Conservation (phyloP, 1,284 basidiomycete species). For the Puccinia horiana region DNA sequence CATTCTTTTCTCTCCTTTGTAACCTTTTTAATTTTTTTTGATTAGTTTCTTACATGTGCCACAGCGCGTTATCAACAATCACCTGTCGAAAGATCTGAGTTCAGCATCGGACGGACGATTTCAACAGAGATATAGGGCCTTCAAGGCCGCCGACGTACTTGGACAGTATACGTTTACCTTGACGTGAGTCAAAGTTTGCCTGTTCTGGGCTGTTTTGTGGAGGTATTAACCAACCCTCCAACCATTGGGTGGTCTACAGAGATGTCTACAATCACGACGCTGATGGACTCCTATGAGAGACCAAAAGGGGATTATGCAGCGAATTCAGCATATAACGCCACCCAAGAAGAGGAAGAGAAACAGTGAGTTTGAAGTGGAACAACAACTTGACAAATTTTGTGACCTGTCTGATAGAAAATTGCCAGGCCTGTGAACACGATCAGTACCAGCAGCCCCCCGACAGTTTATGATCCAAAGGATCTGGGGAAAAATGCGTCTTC, state of each 20-base stretch:
- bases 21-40: neutral
- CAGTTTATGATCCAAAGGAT: neutral
- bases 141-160: neutral
- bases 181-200: neutral
- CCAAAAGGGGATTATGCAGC: neutral
- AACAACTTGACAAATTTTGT: neutral
- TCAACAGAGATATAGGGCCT: neutral
- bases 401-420: neutral
- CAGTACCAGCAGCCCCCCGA: slow-evolving; percentile 2
- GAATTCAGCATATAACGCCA: neutral
- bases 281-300: neutral
- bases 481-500: neutral
- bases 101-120: neutral
- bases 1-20: neutral
- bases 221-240: neutral
- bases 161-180: neutral
- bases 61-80: neutral
- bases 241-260: neutral
- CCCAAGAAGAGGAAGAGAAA: neutral
- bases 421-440: neutral
- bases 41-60: neutral
- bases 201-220: neutral
- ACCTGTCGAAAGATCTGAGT: neutral
- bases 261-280: neutral
- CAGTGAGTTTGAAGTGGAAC: neutral